Base-by-base conservation (phyloP, 2,329 filamentous ascomycete species). In the Trichoderma oligosporum region DNA sequence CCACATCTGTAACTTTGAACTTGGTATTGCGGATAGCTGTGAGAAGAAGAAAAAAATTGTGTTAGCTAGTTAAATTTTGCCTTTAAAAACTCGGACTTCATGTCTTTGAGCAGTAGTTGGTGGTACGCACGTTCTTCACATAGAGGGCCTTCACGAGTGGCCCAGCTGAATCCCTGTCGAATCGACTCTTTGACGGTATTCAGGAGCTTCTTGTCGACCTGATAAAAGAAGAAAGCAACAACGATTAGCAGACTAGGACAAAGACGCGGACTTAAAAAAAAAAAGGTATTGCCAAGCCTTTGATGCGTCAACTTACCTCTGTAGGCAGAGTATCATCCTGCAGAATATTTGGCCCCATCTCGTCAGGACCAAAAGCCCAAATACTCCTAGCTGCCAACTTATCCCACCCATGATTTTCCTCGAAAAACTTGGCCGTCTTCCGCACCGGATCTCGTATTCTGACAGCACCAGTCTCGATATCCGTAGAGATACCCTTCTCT, bases 301-400 rank as follows among this genome's bases (percentile, higher is more conserved):
- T 20, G 52, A 61, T 56, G 61, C 80, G 71, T 72, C 58, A 54
- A 63, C 81, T 71, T 73, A 85, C 83, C 72, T 97, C 92, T 22
- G 89, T 90, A 3, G 93, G 92, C 16, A 99, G 78, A 16, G 94
- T 99, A 72, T 99, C 94, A 72, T 99, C 94, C 73, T 97, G 92
- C 48, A 99, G 77, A 63, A 99, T 94, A 72, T 99, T 99, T 5
- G 94, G 91, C 0, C 92, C 89, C 78, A 86, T 88, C 63, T 99
- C 94, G 58, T 97, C 93, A 4, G 94, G 94, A 2, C 94, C 94
- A 74, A 99, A 99, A 1, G 94, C 94, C 94, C 94, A 99, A 68
- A 99, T 96, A 69, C 92, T 97, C 67, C 94, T 83, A 22, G 90
- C 91, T 12, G 94, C 93, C 61, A 99, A 81, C 66, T 97, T 84